Evolutionary conservation across 805 yeast genomes (phyloP).

Genomic region (Osmozyma mogii): DNA sequence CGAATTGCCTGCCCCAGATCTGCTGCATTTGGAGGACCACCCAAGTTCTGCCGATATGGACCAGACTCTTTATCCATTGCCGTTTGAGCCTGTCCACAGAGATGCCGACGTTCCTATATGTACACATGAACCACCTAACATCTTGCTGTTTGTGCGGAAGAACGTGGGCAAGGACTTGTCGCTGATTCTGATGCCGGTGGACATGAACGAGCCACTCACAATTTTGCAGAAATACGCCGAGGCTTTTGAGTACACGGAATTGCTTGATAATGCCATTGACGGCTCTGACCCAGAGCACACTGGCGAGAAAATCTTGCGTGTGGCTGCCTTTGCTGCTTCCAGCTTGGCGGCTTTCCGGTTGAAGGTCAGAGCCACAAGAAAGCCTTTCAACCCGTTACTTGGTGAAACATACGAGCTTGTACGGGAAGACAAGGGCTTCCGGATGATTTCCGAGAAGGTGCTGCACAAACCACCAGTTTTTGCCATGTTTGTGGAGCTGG

Average conservation of each 20-base stretch:
- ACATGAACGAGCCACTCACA: constrained; percentile 86
- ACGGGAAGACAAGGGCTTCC: constrained; percentile 69
- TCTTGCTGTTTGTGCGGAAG: constrained; percentile 72
- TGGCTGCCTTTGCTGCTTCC: constrained; percentile 80
- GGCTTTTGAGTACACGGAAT: constrained; percentile 62
- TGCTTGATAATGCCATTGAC: constrained; percentile 57
- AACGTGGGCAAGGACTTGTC: constrained; percentile 89
- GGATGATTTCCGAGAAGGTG: constrained; percentile 80
- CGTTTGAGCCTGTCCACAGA: constrained; percentile 40
- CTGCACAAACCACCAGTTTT: constrained; percentile 80
- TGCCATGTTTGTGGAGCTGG: constrained; percentile 71
- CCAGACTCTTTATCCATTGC: constrained; percentile 58
- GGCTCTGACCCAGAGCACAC: constrained; percentile 35
- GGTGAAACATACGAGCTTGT: constrained; percentile 93
- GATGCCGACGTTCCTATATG: constrained; percentile 54
- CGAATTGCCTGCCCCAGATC: constrained; percentile 8
- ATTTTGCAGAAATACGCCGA: constrained; percentile 77
- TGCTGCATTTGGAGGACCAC: background rate
- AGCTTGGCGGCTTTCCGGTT: constrained; percentile 62
- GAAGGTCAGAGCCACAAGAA: constrained; percentile 69
- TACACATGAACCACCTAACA: constrained; percentile 68
- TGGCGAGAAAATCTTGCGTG: constrained; percentile 53
- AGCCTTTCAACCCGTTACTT: constrained; percentile 89
- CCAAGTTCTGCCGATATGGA: constrained; percentile 16
- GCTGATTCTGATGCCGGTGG: constrained; percentile 86